Conservation (phyloP, 768 basidiomycete species). For the Cyclocybe cylindracea region DNA sequence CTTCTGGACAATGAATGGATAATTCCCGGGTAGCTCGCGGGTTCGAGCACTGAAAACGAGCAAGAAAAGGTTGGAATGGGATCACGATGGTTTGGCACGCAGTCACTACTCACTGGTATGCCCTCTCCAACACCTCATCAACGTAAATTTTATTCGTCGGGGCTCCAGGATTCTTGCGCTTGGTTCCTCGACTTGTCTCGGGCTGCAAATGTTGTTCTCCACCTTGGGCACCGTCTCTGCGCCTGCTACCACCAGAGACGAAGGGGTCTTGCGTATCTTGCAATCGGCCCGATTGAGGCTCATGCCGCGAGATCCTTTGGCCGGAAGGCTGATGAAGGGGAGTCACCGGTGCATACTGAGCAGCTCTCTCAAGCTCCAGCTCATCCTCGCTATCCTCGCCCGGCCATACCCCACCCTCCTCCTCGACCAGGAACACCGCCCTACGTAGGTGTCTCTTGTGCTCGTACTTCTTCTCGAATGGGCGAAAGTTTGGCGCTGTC, state of each 20-base stretch:
- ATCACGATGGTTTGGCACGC: background rate
- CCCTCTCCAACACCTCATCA: conserved; percentile 51
- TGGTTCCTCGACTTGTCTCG: background rate
- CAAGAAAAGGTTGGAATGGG: background rate
- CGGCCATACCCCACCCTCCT: conserved; percentile 14
- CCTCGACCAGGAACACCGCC: conserved; percentile 20
- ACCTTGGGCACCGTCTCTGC: too few relatives aligned
- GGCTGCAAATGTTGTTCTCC: background rate
- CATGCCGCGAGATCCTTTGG: too few relatives aligned
- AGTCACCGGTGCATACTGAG: too few relatives aligned
- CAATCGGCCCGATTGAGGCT: too few relatives aligned
- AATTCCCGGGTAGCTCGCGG: conserved; percentile 68
- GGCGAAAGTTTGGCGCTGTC: conserved; percentile 61
- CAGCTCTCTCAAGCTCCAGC: background rate
- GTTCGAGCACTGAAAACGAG: conserved; percentile 54
- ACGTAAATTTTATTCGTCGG: conserved; percentile 39
- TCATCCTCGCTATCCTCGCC: conserved; percentile 9
- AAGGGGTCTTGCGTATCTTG: too few relatives aligned
- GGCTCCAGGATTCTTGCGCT: conserved; percentile 2
- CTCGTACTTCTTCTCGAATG: conserved; percentile 33
- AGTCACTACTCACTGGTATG: conserved; percentile 40
- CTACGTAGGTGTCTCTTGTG: conserved; percentile 13
- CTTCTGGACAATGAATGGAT: conserved; percentile 62
- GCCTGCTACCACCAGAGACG: too few relatives aligned
- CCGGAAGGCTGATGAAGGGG: too few relatives aligned